Percentiles rank a stretch among this genome's conserved stretches.
These are phyloP conservation scores for Hylodesmum podocarpum DNA, from an alignment of 306 rosid species.

Conservation along the genomic window DNA sequence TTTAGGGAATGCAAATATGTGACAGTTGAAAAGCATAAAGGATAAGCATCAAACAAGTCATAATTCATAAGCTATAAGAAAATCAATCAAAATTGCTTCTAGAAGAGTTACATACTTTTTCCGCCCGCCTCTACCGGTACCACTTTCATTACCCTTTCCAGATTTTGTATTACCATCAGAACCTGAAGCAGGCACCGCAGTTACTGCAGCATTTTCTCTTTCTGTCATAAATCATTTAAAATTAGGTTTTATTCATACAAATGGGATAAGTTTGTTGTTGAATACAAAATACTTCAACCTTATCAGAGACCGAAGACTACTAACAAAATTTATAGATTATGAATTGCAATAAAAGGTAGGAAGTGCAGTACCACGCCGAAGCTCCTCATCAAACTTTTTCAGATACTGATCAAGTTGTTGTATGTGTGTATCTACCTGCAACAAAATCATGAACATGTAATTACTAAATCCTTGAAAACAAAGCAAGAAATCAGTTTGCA, in stretches of 20 bases:
- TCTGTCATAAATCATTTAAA: conserved; percentile 48
- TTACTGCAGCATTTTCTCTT: conserved; percentile 54
- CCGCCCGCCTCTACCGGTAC: conserved; percentile 82
- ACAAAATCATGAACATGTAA: conserved; percentile 30
- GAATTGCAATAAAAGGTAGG: conserved; percentile 8
- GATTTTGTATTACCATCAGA: conserved; percentile 54
- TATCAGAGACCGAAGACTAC: background rate
- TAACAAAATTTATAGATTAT: background rate
- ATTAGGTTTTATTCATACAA: background rate
- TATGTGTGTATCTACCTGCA: conserved; percentile 88
- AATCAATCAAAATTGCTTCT: background rate
- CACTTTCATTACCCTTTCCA: conserved; percentile 65
- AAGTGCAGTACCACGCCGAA: conserved; percentile 68
- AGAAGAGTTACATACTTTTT: conserved; percentile 58
- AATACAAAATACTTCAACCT: background rate
- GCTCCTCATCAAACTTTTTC: conserved; percentile 81
- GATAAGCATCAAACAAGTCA: conserved; percentile 8
- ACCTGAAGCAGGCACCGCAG: conserved; percentile 60
- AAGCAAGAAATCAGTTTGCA: conserved; percentile 16
- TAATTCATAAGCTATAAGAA: conserved; percentile 12
- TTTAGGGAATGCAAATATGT: background rate
- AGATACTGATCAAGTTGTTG: conserved; percentile 96
- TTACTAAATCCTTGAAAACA: conserved; percentile 18
- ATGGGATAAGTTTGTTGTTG: background rate
- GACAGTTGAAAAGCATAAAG: background rate